These are phyloP conservation scores for Metschnikowia picachoensis DNA, from an alignment of 805 yeast species.

Conservation along the genomic window DNA sequence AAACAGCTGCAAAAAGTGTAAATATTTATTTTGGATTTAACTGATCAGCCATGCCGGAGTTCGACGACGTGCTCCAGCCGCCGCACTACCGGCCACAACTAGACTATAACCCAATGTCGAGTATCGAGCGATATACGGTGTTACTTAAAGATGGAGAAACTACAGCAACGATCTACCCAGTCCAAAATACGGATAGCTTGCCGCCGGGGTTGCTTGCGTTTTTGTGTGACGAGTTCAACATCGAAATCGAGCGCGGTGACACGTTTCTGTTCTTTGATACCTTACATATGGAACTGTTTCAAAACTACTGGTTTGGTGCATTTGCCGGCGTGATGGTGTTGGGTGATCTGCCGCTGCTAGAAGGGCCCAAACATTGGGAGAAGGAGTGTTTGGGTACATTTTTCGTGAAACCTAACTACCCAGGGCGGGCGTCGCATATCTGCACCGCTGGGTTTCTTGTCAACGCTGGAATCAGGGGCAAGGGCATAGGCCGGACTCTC, in stretches of 20 bases:
- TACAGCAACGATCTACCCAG: slow-evolving; percentile 88
- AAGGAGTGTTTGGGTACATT: slow-evolving; percentile 89
- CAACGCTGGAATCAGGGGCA: slow-evolving; percentile 87
- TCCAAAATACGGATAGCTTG: slow-evolving; percentile 58
- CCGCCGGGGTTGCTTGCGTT: slow-evolving; percentile 80
- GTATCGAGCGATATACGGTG: slow-evolving; percentile 66
- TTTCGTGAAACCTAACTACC: slow-evolving; percentile 80
- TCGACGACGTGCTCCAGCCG: slow-evolving; percentile 48
- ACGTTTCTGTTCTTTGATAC: slow-evolving; percentile 84
- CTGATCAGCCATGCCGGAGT: slow-evolving; percentile 40
- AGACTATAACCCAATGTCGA: slow-evolving; percentile 32
- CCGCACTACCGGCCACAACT: slow-evolving; percentile 42
- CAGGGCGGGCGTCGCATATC: slow-evolving; percentile 91
- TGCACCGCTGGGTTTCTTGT: slow-evolving; percentile 87
- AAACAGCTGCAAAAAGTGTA: too few species aligned
- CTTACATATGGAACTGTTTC: slow-evolving; percentile 70
- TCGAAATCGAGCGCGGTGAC: slow-evolving; percentile 87
- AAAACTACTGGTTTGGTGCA: slow-evolving; percentile 81
- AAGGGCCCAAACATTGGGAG: slow-evolving; percentile 73
- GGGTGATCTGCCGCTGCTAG: slow-evolving; percentile 59
- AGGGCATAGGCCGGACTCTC: slow-evolving; percentile 84
- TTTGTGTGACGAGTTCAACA: slow-evolving; percentile 86
- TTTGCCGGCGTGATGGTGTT: slow-evolving; percentile 74
- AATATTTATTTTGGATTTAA: too few species aligned
- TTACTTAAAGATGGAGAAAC: slow-evolving; percentile 85